phyloP scores from a whole-genome alignment of 2,329 filamentous ascomycete genomes.

The Emmonsia crescens region DNA sequence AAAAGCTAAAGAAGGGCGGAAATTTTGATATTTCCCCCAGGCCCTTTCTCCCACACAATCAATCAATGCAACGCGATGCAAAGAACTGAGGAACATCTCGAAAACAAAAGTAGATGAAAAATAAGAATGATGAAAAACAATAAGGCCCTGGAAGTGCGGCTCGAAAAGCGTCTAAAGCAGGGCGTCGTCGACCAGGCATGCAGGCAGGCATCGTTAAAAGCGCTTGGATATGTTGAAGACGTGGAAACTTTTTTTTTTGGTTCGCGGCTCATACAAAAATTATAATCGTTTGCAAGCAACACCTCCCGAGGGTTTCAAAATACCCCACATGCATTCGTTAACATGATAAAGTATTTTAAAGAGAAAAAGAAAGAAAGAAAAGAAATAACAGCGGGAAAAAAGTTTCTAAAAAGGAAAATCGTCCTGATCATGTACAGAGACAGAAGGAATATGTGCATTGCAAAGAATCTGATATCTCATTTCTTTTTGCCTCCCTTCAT shows the following conservation, averaged over 20 bases:
- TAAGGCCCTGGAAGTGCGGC: background rate
- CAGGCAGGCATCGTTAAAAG: background rate
- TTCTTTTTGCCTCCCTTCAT: background rate
- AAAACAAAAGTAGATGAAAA: background rate
- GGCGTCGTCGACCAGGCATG: background rate
- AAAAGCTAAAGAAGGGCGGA: background rate
- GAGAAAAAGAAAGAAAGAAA: background rate
- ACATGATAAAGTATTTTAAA: background rate
- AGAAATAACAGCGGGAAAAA: background rate
- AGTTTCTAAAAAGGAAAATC: background rate
- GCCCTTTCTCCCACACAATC: background rate
- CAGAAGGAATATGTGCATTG: constrained; percentile 1
- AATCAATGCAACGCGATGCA: background rate
- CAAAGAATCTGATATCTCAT: background rate
- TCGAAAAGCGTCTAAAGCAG: background rate
- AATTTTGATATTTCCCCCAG: background rate
- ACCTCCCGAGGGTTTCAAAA: background rate
- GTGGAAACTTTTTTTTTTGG: background rate
- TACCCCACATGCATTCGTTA: background rate
- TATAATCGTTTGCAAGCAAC: background rate
- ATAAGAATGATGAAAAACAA: background rate
- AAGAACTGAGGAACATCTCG: background rate
- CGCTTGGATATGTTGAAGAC: background rate
- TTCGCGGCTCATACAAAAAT: background rate
- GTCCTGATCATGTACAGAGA: constrained; percentile 7